Percentiles rank a stretch among this genome's conserved stretches.
Conservation (phyloP, 495 filamentous ascomycete species). For the Aspergillus asperescens region DNA sequence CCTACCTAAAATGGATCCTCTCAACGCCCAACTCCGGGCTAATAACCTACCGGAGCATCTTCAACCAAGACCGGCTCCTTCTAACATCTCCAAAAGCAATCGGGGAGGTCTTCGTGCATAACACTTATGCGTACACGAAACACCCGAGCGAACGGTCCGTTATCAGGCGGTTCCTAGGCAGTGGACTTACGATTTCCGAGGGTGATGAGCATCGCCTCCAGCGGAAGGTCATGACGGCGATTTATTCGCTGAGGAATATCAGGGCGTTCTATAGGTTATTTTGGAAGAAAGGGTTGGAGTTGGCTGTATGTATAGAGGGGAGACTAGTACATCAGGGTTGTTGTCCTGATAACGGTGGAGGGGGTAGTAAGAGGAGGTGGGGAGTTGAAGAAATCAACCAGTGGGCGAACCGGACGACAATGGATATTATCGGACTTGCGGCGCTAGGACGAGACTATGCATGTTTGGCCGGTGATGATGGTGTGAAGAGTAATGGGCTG, state of each 20-base stretch:
- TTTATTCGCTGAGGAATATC: neutral
- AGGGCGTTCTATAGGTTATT: neutral
- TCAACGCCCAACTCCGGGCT: too few relatives aligned
- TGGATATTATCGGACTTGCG: conserved; percentile 6
- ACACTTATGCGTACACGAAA: neutral
- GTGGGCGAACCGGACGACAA: neutral
- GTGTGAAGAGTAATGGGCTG: neutral
- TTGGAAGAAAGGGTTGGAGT: neutral
- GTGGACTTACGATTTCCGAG: neutral
- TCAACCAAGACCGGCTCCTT: neutral
- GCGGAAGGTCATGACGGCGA: too few relatives aligned
- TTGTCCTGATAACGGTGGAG: too few relatives aligned
- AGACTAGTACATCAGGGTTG: too few relatives aligned
- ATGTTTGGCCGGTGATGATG: neutral
- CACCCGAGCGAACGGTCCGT: neutral
- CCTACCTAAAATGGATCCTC: too few relatives aligned
- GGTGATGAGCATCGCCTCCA: conserved; percentile 2
- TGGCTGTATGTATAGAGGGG: too few relatives aligned
- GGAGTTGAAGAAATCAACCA: neutral
- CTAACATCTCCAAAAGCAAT: conserved; percentile 1
- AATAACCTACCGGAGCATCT: neutral
- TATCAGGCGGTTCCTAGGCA: neutral
- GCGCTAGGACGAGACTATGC: neutral
- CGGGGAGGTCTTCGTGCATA: neutral
- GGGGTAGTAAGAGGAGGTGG: too few relatives aligned